phyloP scores from a whole-genome alignment of 805 yeast genomes.

The Blastobotrys robertii region DNA sequence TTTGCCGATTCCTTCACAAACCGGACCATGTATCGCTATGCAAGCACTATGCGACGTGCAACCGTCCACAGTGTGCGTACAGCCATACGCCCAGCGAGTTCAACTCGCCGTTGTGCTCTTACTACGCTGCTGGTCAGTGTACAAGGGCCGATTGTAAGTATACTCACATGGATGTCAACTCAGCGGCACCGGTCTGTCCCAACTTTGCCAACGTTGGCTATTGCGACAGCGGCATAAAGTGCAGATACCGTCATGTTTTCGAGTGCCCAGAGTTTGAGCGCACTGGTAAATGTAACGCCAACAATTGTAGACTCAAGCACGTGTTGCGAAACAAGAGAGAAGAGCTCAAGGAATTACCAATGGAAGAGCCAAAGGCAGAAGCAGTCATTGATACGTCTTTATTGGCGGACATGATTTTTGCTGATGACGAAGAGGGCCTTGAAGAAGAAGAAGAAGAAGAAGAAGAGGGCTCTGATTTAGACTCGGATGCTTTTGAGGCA shows the following conservation, averaged over 20 bases:
- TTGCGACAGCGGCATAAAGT: conserved; percentile 51
- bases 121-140: conserved; percentile 39
- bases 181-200: conserved; percentile 45
- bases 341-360: conserved; percentile 3
- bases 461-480: conserved; percentile 6
- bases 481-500: conserved; percentile 15
- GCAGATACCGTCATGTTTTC: conserved; percentile 47
- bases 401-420: too few relatives aligned
- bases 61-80: conserved; percentile 38
- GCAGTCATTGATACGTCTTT: not conserved
- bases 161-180: conserved; percentile 37
- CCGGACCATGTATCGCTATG: conserved; percentile 46
- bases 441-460: conserved; percentile 14
- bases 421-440: conserved; percentile 5
- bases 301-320: conserved; percentile 46
- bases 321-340: conserved; percentile 21
- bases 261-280: conserved; percentile 68
- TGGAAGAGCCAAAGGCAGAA: conserved; percentile 1
- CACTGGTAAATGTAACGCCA: conserved; percentile 46
- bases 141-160: conserved; percentile 41
- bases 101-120: conserved; percentile 53
- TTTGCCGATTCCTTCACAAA: conserved; percentile 48
- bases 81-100: conserved; percentile 50
- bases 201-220: conserved; percentile 61
- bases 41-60: conserved; percentile 40